phyloP scores from a whole-genome alignment of 352 stramenopile genomes.

The Peronospora destructor region DNA sequence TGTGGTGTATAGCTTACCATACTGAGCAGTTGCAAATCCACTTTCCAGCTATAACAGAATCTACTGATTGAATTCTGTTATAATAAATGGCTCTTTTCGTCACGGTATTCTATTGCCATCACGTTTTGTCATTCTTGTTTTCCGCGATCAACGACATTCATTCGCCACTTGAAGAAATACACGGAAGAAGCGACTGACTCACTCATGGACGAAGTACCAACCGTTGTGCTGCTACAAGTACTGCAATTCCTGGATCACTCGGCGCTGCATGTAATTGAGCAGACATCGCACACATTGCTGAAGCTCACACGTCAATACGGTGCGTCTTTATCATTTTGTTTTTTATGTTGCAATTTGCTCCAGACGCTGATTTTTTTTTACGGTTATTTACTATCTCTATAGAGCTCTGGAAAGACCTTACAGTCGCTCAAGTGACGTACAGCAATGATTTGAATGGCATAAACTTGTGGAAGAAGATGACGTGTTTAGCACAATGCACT shows the following conservation, averaged over 20 bases:
- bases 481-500: conserved; percentile 36
- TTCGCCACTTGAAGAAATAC: conserved; percentile 28
- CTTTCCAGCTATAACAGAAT: too few relatives aligned
- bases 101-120: background rate
- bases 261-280: conserved; percentile 46
- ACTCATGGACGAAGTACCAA: conserved; percentile 35
- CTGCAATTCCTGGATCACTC: conserved; percentile 50
- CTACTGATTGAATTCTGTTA: too few relatives aligned
- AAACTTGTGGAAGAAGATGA: conserved; percentile 42
- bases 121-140: conserved; percentile 1
- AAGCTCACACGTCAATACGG: conserved; percentile 34
- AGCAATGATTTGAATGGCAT: conserved; percentile 13
- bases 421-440: conserved; percentile 20
- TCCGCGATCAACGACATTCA: conserved; percentile 12
- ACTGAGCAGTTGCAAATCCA: too few relatives aligned
- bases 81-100: background rate
- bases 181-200: background rate
- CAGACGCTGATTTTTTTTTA: conserved; percentile 4
- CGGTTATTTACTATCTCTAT: conserved; percentile 10
- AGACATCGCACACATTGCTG: conserved; percentile 29
- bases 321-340: conserved; percentile 11
- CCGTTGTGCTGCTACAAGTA: conserved; percentile 41
- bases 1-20: too few relatives aligned
- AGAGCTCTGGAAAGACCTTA: conserved; percentile 45
- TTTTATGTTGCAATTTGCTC: background rate